Conservation (phyloP, 257 asterid species). For the Oldenlandia corymbosa region DNA sequence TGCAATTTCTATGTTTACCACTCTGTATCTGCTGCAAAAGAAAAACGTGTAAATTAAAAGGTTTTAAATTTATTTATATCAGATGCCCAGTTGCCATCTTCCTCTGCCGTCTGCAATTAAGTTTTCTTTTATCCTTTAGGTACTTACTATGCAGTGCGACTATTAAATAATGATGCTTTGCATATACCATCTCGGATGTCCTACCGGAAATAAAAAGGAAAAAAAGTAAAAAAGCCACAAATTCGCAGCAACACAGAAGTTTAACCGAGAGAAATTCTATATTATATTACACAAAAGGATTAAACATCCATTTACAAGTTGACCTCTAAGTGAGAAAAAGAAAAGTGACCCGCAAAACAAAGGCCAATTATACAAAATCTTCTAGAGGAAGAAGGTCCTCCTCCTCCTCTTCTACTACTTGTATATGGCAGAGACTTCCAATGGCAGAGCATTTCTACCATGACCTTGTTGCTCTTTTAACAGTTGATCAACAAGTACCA, state of each 20-base stretch:
- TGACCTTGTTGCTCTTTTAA: conserved; percentile 17
- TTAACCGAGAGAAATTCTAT: neutral
- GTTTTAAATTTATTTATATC: neutral
- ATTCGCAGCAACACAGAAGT: neutral
- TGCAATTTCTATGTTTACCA: no score
- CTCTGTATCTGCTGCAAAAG: neutral
- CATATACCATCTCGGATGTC: no score
- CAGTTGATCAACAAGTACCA: conserved; percentile 23
- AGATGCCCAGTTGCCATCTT: neutral
- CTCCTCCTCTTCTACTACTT: conserved; percentile 19
- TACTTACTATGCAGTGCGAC: no score
- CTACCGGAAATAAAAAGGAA: no score
- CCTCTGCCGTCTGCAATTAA: neutral
- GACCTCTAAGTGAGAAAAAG: conserved; percentile 17
- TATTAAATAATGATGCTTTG: no score
- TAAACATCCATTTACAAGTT: conserved; percentile 31
- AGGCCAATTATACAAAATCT: conserved; percentile 22
- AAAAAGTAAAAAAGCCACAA: no score
- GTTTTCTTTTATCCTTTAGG: no score
- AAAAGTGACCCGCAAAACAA: no score
- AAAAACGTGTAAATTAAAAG: conserved; percentile 1
- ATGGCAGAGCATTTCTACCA: conserved; percentile 12
- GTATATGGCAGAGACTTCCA: conserved; percentile 21
- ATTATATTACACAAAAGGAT: conserved; percentile 27
- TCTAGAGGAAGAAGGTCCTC: conserved; percentile 13